These are phyloP conservation scores for Aristolochia fimbriata DNA, from an alignment of 164 flowering plant species.

Conservation along the genomic window DNA sequence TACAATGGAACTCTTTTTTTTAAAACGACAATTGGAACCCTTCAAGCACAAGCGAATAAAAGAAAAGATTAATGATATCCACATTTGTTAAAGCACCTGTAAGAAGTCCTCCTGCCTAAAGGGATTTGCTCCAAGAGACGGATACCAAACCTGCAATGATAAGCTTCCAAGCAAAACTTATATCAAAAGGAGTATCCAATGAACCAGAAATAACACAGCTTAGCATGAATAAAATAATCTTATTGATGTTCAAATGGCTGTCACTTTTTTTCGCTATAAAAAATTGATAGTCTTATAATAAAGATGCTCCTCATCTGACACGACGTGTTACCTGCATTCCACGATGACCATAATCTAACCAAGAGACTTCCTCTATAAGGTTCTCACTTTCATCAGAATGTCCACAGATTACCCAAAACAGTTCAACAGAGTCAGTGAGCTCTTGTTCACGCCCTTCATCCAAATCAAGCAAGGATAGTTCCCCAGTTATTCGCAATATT, in stretches of 20 bases:
- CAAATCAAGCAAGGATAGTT: slow-evolving; percentile 90
- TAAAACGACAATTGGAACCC: too few relatives aligned
- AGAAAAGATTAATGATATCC: neutral
- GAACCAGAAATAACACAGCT: neutral
- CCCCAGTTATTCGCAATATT: slow-evolving; percentile 81
- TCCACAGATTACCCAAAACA: slow-evolving; percentile 98
- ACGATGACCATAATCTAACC: slow-evolving; percentile 92
- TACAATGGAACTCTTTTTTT: too few relatives aligned
- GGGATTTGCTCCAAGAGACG: slow-evolving; percentile 82
- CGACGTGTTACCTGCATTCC: slow-evolving; percentile 88
- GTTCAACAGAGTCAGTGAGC: slow-evolving; percentile 86
- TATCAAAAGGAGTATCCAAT: slow-evolving; percentile 40
- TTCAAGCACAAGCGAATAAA: neutral
- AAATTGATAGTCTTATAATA: neutral
- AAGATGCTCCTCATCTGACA: slow-evolving; percentile 1
- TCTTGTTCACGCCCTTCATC: slow-evolving; percentile 91
- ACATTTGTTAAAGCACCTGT: slow-evolving; percentile 45
- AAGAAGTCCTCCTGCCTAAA: slow-evolving; percentile 95
- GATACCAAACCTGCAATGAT: slow-evolving; percentile 91
- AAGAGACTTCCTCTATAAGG: slow-evolving; percentile 91
- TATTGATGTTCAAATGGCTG: neutral
- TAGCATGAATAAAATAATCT: neutral
- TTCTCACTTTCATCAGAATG: slow-evolving; percentile 76
- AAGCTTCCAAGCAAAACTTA: slow-evolving; percentile 35
- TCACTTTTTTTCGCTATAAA: neutral